Evolutionary conservation across 768 basidiomycete genomes (phyloP), one percentile per base, ranked within the genome.

Genomic region (Tephrocybe sp.): DNA sequence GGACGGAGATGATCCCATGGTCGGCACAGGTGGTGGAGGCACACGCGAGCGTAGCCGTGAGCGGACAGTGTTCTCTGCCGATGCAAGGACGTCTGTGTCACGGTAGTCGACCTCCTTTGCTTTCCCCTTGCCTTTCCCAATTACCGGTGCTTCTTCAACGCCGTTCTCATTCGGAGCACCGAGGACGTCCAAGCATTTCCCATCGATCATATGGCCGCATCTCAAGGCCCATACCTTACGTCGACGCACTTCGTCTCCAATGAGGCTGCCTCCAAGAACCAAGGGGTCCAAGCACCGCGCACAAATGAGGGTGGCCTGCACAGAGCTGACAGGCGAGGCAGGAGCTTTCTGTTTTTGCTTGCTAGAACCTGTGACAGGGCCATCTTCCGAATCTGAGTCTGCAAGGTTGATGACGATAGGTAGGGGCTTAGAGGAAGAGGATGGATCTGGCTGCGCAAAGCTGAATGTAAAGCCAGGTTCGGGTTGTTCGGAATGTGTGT

Each of bases 201-300:
- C 90, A 56, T 91, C 89, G 0, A 91, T 74, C 58, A 92, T 65
- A 62, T 92, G 90, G 0, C 89, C 89, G 46, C 89, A 92, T 34
- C 86, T 73, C 53, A 92, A 67, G 1, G 78, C 82, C 89, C 88
- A 91, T 7, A 91, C 68, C 37, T 79, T 76, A 47, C 75, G 70
- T 32, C 66, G 67, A 34, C 69, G 69, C 34, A 68, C 72, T 30
- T 80, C 82, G 39, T 73, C 68, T 4, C 68, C 67, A 14, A 71
- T 68, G n/a, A 81, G 70, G 11, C 75, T 77, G 1, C 72, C 71
- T 41, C 77, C 73, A 24, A 86, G 70, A 9, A 86, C 65, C 4
- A 91, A 74, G 0, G 86, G 85, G 52, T 84, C 84, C 20, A 77
- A 67, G 54, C 90, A 92, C 9, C 68, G 70, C 12, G 85, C 86